A percentile compares a stretch with the other conserved stretches of the same genome.
These are phyloP conservation scores for Colletotrichum falcatum DNA, from an alignment of 2,329 filamentous ascomycete genomes.

Conservation along the genomic window DNA sequence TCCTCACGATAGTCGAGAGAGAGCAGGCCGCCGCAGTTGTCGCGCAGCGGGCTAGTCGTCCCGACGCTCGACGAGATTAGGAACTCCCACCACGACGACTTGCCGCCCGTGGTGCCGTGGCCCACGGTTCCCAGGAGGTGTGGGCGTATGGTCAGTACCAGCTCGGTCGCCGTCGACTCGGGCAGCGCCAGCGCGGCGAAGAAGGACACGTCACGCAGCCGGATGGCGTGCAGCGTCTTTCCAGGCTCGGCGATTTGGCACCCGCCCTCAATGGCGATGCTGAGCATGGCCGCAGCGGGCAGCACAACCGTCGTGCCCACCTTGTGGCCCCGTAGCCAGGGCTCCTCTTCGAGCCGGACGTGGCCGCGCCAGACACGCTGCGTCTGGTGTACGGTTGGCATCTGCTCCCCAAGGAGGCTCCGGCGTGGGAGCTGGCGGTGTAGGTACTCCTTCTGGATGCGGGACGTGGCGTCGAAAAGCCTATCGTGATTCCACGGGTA, in stretches of 20 bases:
- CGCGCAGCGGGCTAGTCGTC: neutral
- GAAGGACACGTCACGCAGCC: constrained; percentile 21
- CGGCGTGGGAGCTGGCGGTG: constrained; percentile 13
- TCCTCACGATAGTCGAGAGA: neutral
- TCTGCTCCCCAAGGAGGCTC: constrained; percentile 29
- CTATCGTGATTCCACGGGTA: constrained; percentile 39
- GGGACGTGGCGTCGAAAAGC: neutral
- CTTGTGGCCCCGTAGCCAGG: constrained; percentile 50
- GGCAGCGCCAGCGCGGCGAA: constrained; percentile 34
- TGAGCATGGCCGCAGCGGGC: constrained; percentile 47
- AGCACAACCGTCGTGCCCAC: constrained; percentile 48
- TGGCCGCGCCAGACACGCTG: constrained; percentile 43
- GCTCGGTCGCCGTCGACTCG: constrained; percentile 43
- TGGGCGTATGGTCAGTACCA: constrained; percentile 24
- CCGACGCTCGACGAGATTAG: constrained; percentile 9
- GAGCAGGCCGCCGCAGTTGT: constrained; percentile 2
- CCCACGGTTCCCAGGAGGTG: constrained; percentile 47
- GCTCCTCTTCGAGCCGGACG: constrained; percentile 44
- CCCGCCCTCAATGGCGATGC: constrained; percentile 48
- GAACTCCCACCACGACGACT: constrained; percentile 17
- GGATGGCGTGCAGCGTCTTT: constrained; percentile 32
- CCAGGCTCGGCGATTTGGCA: constrained; percentile 42
- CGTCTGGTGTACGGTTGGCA: constrained; percentile 41
- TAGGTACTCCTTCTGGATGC: constrained; percentile 21
- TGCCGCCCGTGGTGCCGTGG: no score